Percentiles rank a stretch among this genome's conserved stretches.
Conservation (phyloP, 2,329 filamentous ascomycete species). For the Colletotrichum paranaense region DNA sequence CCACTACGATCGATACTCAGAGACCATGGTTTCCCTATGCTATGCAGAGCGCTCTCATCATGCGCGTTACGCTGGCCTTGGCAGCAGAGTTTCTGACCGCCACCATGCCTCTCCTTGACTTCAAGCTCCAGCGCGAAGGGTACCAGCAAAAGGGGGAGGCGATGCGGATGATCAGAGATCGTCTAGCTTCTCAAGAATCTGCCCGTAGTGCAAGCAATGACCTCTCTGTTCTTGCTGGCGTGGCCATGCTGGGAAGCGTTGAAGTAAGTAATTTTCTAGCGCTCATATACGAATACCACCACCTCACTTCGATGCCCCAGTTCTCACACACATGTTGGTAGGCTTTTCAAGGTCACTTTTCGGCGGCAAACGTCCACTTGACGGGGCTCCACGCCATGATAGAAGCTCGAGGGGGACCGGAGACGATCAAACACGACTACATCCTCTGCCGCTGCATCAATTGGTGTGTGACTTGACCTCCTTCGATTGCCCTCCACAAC, state of each 20-base stretch:
- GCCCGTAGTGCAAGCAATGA: constrained; percentile 15
- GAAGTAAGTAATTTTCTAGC: constrained; percentile 7
- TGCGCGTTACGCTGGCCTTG: constrained; percentile 35
- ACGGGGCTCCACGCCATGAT: constrained; percentile 33
- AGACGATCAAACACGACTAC: constrained; percentile 35
- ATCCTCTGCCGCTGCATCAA: constrained; percentile 37
- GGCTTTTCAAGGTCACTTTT: constrained; percentile 36
- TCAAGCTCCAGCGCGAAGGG: constrained; percentile 28
- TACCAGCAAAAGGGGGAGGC: constrained; percentile 35
- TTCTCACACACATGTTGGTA: not conserved
- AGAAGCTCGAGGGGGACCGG: constrained; percentile 28
- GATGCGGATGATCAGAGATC: constrained; percentile 31
- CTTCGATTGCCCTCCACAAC: not conserved
- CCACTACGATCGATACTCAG: constrained; percentile 30
- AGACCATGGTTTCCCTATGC: constrained; percentile 37
- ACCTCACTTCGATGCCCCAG: not conserved
- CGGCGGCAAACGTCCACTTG: constrained; percentile 32
- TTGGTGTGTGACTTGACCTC: constrained; percentile 25
- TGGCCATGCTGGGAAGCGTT: constrained; percentile 32
- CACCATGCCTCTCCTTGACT: constrained; percentile 28
- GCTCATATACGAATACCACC: not conserved
- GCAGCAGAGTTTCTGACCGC: constrained; percentile 33
- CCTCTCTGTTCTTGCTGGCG: constrained; percentile 21
- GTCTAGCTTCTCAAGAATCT: constrained; percentile 2
- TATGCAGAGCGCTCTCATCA: constrained; percentile 36